Base-by-base conservation (phyloP, 2,329 filamentous ascomycete genomes). In the Pestalotiopsis sp. region DNA sequence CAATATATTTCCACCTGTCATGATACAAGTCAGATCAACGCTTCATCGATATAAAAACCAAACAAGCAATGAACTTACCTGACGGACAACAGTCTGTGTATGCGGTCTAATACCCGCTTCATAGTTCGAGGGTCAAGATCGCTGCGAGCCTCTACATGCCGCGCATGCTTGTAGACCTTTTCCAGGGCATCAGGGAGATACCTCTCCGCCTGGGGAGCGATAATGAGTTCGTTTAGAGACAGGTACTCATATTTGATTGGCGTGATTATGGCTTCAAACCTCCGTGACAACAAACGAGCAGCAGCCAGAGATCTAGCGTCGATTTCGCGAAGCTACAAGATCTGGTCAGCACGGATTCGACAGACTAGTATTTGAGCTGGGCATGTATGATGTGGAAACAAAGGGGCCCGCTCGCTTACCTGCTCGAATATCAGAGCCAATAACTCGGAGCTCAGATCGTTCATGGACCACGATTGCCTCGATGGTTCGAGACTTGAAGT, bases 231-330 rank as follows among this genome's bases (percentile, higher is more conserved):
- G 64, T 80, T 84, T 23, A 86, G 71, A 1, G 72, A 72, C 25
- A 86, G 67, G 9, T 73, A 76, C 39, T 78, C 77, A 72, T 85
- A 86, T 52, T 76, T 73, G 25, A 85, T 79, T 0, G 84, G 84
- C 12, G 79, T 82, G 52, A 80, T 78, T 55, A 85, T 79, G 17
- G 76, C 76, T 66, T 84, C 75, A 61, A 85, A 79, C 41, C 79
- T 77, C 64, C 72, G 78, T 52, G 80, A 85, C 25, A 82, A 72
- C 64, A 77, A 72, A n/a, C 83, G 81, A 65, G 77, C 74, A 49
- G 72, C 70, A 23, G 75, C 74, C 41, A 84, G 71, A 13, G 81
- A 77, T 31, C 69, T 64, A 12, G 67, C 41, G 67, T 84, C 81
- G 67, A 81, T 73, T 55, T 81, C 78, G 68, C 78, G 75, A 66